Evolutionary conservation across 495 filamentous ascomycete genomes (phyloP), one percentile per base, ranked within the genome.

Genomic region (Collariella sp.): DNA sequence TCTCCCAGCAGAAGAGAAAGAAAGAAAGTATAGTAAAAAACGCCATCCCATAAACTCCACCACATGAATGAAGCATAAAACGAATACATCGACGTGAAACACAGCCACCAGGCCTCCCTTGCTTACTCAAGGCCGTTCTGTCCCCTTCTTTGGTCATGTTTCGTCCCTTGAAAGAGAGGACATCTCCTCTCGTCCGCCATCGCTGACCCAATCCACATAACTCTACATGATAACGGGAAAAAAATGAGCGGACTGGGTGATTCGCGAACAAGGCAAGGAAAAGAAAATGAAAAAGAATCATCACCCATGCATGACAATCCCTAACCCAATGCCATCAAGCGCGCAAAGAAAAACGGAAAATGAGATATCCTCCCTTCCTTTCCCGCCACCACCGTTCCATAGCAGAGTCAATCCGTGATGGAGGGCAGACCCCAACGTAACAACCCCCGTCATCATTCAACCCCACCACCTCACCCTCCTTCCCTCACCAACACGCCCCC

Each of bases 11-110:
- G 24, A 34, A 23, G 40, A 49, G 33, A 13, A 13, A 7, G 5
- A 20, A 16, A n/a, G 23, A 23, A 4, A 23, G 35, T n/a, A n/a
- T n/a, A n/a, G n/a, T n/a, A 23, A 48, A 48, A 26, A 47, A 49
- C 46, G 46, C 46, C 46, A 19, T 38, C n/a, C 15, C 38, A 15
- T 16, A 39, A 49, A 49, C 46, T 49, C 46, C 46, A 34, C 26
- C 46, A 36, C 19, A 49, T 49, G 46, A 49, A 49, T 31, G 26
- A 31, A 31, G 26, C 26, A 4, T 31, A 33, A 33, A n/a, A 33
- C 38, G 31, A 49, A 10, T 38, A 49, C 45, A 47, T 36, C 26
- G 26, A 49, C 43, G 33, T 18, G 26, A 46, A 46, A 33, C 24
- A 12, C 15, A 11, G 43, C 26, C 4, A 31, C 5, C 26, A 31